Conservation (phyloP, 2,329 filamentous ascomycete species). For the Colletotrichum paranaense region DNA sequence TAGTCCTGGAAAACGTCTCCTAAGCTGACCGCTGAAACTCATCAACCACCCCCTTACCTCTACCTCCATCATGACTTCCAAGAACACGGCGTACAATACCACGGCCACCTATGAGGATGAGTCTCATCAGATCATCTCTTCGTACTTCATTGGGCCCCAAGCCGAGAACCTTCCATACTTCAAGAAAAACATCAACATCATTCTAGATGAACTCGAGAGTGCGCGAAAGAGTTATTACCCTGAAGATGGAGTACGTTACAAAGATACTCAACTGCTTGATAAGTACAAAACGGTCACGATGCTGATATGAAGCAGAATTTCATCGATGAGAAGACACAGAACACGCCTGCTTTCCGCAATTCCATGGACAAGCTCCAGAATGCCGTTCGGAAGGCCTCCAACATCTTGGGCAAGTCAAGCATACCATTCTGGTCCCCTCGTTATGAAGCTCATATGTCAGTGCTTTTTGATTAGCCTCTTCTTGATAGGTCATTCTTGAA, state of each 20-base stretch:
- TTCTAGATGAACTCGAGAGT: not conserved
- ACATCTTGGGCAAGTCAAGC: not conserved
- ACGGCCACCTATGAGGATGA: not conserved
- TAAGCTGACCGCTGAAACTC: not conserved
- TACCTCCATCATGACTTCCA: not conserved
- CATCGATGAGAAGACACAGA: not conserved
- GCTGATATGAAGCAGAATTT: not conserved
- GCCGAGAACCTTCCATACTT: not conserved
- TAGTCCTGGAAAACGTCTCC: rapidly evolving
- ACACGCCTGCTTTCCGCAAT: not conserved
- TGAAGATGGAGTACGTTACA: not conserved
- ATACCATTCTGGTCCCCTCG: not conserved
- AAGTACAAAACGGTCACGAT: not conserved
- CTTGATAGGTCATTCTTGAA: rapidly evolving
- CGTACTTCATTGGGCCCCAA: not conserved
- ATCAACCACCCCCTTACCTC: not conserved
- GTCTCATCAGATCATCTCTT: not conserved
- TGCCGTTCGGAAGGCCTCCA: not conserved
- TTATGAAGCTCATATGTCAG: not conserved
- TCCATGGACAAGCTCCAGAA: not conserved
- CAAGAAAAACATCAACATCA: not conserved
- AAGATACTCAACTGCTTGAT: not conserved
- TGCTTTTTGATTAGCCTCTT: not conserved
- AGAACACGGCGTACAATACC: not conserved
- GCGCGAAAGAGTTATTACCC: not conserved